A percentile compares a stretch with the other conserved stretches of the same genome.
phyloP scores from a whole-genome alignment of 169 alveolate species.

The Babesia ovis region DNA sequence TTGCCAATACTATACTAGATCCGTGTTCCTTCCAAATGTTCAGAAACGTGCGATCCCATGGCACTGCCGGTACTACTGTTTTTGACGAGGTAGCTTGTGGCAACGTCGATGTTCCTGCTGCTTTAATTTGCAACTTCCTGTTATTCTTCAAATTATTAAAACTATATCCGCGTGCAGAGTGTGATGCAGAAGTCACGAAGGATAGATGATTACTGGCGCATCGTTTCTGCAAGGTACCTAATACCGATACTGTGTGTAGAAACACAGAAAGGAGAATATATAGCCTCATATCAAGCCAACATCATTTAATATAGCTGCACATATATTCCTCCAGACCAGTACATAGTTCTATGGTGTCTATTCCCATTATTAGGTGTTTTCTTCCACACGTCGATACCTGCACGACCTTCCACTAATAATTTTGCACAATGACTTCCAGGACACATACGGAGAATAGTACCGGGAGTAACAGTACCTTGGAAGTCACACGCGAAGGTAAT shows the following conservation, averaged over 20 bases:
- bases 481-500: constrained; percentile 34
- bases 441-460: neutral
- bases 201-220: neutral
- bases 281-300: constrained; percentile 3
- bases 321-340: too few relatives aligned
- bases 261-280: neutral
- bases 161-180: neutral
- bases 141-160: neutral
- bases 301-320: neutral
- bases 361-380: too few relatives aligned
- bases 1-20: constrained; percentile 27
- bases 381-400: constrained; percentile 1
- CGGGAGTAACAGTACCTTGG: constrained; percentile 2
- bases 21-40: constrained; percentile 39
- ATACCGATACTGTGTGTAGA: neutral
- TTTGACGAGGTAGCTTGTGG: neutral
- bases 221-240: neutral
- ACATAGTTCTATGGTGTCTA: too few relatives aligned
- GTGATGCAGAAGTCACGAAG: neutral
- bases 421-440: constrained; percentile 1
- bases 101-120: neutral
- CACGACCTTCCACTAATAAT: constrained; percentile 1
- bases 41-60: constrained; percentile 29
- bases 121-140: neutral
- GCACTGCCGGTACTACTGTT: neutral